These are phyloP conservation scores for Colletotrichum sp. DNA, from an alignment of 2,329 filamentous ascomycete genomes.

Conservation along the genomic window DNA sequence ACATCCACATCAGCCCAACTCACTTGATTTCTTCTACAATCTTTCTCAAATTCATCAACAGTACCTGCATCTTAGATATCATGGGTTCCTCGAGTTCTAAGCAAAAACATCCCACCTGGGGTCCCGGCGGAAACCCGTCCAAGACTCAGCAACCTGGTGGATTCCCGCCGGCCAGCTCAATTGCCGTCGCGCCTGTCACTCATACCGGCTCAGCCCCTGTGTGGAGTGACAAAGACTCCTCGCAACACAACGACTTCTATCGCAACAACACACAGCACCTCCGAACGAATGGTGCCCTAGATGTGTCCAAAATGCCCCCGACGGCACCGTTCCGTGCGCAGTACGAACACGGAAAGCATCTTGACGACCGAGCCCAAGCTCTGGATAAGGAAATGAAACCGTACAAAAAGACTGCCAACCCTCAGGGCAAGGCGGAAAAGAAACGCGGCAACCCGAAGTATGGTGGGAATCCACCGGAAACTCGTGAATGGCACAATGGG, in stretches of 20 bases:
- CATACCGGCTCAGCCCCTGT: not conserved
- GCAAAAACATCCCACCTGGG: not conserved
- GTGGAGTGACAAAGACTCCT: not conserved
- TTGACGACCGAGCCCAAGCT: not conserved
- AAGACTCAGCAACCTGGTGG: not conserved
- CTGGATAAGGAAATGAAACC: not conserved
- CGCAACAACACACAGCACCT: not conserved
- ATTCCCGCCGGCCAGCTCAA: not conserved
- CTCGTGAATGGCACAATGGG: not conserved
- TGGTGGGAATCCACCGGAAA: not conserved
- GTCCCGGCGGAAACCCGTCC: not conserved
- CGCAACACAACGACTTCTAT: not conserved
- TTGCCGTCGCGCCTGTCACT: not conserved
- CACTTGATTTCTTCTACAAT: not conserved
- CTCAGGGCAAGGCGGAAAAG: not conserved
- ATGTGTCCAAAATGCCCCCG: not conserved
- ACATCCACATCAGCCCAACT: not conserved
- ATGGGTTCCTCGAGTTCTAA: not conserved
- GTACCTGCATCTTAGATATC: not conserved
- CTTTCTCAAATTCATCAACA: not conserved
- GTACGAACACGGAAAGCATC: not conserved
- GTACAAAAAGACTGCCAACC: not conserved
- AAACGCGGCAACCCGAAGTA: not conserved
- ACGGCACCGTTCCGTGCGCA: not conserved
- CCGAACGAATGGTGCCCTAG: not conserved